phyloP scores from a whole-genome alignment of 2,329 filamentous ascomycete genomes.

The Epichloe glyceriae region DNA sequence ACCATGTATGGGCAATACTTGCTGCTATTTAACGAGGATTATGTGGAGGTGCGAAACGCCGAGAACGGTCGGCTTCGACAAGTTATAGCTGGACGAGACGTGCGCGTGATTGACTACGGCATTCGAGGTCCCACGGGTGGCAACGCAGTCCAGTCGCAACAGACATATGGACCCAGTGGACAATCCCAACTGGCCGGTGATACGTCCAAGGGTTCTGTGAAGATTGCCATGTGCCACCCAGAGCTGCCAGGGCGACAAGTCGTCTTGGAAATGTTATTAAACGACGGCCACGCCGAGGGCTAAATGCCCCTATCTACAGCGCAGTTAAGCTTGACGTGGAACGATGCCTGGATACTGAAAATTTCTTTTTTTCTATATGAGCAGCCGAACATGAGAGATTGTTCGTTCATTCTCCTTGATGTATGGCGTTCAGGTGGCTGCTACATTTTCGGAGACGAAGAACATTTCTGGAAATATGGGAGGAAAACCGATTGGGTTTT shows the following conservation, averaged over 20 bases:
- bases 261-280: slow-evolving; percentile 82
- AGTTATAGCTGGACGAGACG: slow-evolving; percentile 84
- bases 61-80: slow-evolving; percentile 89
- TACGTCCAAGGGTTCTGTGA: slow-evolving; percentile 62
- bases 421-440: slow-evolving; percentile 1
- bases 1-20: slow-evolving; percentile 88
- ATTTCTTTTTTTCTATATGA: neutral
- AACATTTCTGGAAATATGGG: neutral
- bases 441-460: neutral
- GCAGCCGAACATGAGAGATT: neutral
- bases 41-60: slow-evolving; percentile 92
- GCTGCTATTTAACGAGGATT: slow-evolving; percentile 87
- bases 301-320: neutral
- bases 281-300: slow-evolving; percentile 59
- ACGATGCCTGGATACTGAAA: neutral
- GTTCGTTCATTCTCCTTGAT: neutral
- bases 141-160: slow-evolving; percentile 23
- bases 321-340: neutral
- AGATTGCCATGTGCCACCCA: slow-evolving; percentile 91
- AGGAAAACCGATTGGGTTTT: neutral
- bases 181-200: slow-evolving; percentile 24
- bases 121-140: slow-evolving; percentile 47
- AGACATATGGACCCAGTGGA: slow-evolving; percentile 22
- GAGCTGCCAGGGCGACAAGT: slow-evolving; percentile 75
- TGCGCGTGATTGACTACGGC: slow-evolving; percentile 81